These are phyloP conservation scores for Pichia kluyveri DNA, from an alignment of 805 yeast genomes.

Conservation along the genomic window DNA sequence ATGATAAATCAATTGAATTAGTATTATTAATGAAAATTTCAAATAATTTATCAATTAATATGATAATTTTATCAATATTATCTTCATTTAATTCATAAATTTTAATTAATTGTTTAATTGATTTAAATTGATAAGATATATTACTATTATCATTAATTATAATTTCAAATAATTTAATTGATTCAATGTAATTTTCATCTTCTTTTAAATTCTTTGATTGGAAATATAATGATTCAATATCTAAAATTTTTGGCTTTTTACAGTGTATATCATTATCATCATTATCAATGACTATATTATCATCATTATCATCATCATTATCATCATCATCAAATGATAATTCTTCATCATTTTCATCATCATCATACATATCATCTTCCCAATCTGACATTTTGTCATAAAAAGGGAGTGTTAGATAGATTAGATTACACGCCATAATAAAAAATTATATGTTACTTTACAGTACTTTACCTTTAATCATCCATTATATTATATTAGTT, in stretches of 20 bases:
- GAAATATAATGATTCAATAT: constrained; percentile 23
- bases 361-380: constrained; percentile 28
- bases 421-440: no score
- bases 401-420: no score
- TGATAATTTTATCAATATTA: constrained; percentile 10
- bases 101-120: constrained; percentile 27
- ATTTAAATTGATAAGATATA: constrained; percentile 21
- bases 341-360: constrained; percentile 12
- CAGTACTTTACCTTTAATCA: no score
- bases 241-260: neutral
- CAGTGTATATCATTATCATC: constrained; percentile 7
- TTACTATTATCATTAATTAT: no score
- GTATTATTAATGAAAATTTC: constrained; percentile 6
- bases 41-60: constrained; percentile 15
- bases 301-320: constrained; percentile 9
- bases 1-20: constrained; percentile 10
- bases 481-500: no score
- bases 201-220: constrained; percentile 26
- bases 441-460: no score
- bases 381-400: constrained; percentile 25
- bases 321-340: constrained; percentile 12
- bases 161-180: constrained; percentile 17
- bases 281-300: neutral
- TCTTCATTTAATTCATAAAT: constrained; percentile 14
- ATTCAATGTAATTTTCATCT: constrained; percentile 21